phyloP scores from a whole-genome alignment of 176 grass and related monocot genomes.

The Elymus sibiricus region DNA sequence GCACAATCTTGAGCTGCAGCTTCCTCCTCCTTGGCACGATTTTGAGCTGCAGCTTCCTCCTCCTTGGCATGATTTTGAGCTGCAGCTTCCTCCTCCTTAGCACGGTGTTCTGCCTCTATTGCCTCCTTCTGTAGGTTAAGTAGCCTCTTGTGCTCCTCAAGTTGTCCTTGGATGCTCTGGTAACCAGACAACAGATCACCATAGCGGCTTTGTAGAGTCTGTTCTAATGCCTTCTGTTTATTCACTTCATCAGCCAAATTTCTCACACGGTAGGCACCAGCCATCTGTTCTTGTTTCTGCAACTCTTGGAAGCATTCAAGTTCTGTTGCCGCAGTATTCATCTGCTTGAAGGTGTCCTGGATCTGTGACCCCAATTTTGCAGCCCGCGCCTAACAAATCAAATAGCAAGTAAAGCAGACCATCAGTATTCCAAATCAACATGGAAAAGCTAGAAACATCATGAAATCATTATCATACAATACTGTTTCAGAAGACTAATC shows the following conservation, averaged over 20 bases:
- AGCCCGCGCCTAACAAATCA: slow-evolving; percentile 48
- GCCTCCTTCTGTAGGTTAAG: slow-evolving; percentile 23
- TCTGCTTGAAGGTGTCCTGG: slow-evolving; percentile 82
- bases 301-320: slow-evolving; percentile 84
- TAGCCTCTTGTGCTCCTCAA: slow-evolving; percentile 59
- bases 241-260: slow-evolving; percentile 69
- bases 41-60: background rate
- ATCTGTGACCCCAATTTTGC: slow-evolving; percentile 73
- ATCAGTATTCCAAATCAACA: slow-evolving; percentile 14
- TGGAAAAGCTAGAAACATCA: background rate
- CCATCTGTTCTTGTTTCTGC: slow-evolving; percentile 83
- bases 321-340: slow-evolving; percentile 76
- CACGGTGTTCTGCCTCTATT: slow-evolving; percentile 24
- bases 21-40: slow-evolving; percentile 9
- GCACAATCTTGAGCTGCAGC: background rate
- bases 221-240: slow-evolving; percentile 75
- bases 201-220: slow-evolving; percentile 56
- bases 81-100: background rate
- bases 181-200: slow-evolving; percentile 55
- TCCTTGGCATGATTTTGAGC: background rate
- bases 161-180: slow-evolving; percentile 52
- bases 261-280: slow-evolving; percentile 55
- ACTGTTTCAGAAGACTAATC: background rate
- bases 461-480: background rate
- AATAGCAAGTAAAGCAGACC: slow-evolving; percentile 7